Evolutionary conservation across 2,329 filamentous ascomycete genomes (phyloP).

Genomic region (Penicillium expansum): DNA sequence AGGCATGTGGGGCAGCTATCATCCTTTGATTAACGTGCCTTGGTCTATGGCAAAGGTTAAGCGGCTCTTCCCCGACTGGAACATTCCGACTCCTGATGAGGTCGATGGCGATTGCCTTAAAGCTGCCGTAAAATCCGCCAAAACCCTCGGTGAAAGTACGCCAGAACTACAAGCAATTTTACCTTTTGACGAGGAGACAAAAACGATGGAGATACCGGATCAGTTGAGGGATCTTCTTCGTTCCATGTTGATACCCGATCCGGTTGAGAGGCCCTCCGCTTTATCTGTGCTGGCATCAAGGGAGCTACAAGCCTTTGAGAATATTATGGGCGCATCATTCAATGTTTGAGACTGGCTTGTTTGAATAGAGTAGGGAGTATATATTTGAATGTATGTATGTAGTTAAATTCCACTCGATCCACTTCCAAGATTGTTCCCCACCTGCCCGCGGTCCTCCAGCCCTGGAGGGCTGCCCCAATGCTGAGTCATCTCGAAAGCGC

Average conservation of each 20-base stretch:
- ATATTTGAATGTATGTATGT: no score
- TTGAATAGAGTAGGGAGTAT: conserved; percentile 33
- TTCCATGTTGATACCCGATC: neutral
- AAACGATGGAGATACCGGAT: neutral
- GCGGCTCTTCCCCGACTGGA: no score
- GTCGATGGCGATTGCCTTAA: no score
- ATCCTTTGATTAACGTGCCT: neutral
- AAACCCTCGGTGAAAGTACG: no score
- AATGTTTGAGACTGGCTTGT: conserved; percentile 39
- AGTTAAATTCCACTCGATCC: neutral
- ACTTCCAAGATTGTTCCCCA: neutral
- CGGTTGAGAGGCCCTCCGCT: neutral
- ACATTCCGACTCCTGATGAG: no score
- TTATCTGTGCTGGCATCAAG: neutral
- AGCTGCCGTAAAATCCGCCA: no score
- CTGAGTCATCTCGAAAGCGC: conserved; percentile 1
- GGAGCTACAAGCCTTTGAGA: neutral
- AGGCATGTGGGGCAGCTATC: neutral
- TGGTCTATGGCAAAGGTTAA: no score
- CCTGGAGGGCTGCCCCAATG: neutral
- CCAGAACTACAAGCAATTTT: no score
- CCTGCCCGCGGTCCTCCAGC: no score
- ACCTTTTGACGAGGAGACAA: neutral
- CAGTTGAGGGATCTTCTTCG: neutral
- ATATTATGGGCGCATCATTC: neutral